Base-by-base conservation (phyloP, 176 grass and related monocot genomes). In the Themeda triandra region DNA sequence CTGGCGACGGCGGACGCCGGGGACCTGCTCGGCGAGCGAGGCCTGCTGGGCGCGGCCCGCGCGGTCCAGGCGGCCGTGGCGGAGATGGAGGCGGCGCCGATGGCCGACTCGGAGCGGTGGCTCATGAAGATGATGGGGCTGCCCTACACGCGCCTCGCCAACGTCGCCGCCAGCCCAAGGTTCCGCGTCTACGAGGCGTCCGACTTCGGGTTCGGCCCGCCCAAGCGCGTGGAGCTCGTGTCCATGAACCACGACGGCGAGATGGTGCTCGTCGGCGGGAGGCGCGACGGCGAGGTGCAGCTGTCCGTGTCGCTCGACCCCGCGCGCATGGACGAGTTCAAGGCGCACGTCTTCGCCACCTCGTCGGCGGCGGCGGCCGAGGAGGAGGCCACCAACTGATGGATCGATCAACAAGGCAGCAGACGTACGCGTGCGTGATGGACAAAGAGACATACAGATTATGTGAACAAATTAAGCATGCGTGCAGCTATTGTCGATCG, bases 231-330 rank as follows among this genome's bases (percentile, higher is more conserved):
- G 13, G 91, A 93, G 73, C 67, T 88, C 7, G 85, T 93, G 60
- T 93, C 91, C 6, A 90, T 93, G 73, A 87, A 88, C 66, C 32
- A 87, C 27, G 88, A 89, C 66, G 91, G 91, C 11, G 91, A 89
- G 82, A 74, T 88, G 59, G 83, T 87, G 46, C 73, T 93, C 49
- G 68, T 76, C 25, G 85, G 78, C 21, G 77, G 83, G 13, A 29
- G 77, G 24, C 17, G 4, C 10, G 25, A 76, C 2, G 81, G 84
- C 8, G 84, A 86, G 75, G 81, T 92, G 36, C 87, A 89, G 84
- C 45, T 89, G 21, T 86, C 84, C 1, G 71, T 90, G 59, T 83
- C 87, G 2, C 25, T 92, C 1, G 27, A 84, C 46, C 89, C 89
- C 37, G 45, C 51, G 5, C 80, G 79, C 23, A 79, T 90, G 59